phyloP scores from a whole-genome alignment of 2,329 filamentous ascomycete species.

The Metarhizium anisopliae region DNA sequence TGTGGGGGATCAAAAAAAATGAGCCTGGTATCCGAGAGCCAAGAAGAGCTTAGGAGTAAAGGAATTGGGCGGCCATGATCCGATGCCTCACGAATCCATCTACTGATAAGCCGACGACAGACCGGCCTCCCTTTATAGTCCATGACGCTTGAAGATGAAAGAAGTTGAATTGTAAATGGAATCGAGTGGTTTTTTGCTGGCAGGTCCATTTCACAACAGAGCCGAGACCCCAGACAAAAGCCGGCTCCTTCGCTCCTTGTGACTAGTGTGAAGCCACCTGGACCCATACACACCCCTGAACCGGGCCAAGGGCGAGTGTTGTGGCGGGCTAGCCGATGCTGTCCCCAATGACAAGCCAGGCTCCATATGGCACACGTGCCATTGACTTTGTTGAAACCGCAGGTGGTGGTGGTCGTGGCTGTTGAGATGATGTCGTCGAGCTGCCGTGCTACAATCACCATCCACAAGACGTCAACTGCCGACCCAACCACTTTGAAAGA shows the following conservation, averaged over 20 bases:
- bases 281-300: background rate
- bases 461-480: background rate
- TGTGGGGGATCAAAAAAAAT: background rate
- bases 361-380: background rate
- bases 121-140: conserved; percentile 4
- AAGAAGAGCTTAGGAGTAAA: background rate
- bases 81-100: background rate
- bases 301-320: background rate
- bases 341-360: background rate
- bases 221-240: conserved; percentile 1
- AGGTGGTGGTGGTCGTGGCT: background rate
- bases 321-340: background rate
- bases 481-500: background rate
- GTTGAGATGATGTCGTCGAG: background rate
- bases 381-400: background rate
- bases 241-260: background rate
- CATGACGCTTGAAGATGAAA: background rate
- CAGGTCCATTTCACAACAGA: background rate
- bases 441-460: no score
- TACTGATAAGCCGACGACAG: background rate
- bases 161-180: background rate
- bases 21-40: background rate
- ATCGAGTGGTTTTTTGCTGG: background rate
- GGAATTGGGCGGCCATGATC: background rate
- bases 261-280: background rate